Base-by-base conservation (phyloP, 768 basidiomycete genomes). In the Rossbeevera mucosa region DNA sequence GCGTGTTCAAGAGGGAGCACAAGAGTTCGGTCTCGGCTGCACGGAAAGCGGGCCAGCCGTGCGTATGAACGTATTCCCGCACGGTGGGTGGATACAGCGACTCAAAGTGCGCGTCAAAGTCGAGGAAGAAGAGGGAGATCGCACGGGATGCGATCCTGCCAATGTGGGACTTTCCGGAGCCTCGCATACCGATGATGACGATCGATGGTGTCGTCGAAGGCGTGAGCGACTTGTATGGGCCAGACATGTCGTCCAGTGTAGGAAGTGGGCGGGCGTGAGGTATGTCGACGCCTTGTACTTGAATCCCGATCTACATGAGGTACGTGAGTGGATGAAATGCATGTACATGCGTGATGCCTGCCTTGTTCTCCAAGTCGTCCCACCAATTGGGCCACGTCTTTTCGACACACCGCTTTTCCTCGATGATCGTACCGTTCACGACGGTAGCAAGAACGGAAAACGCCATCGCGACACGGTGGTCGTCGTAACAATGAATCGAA, bases 371-470 rank as follows among this genome's bases (percentile, higher is more conserved):
- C 22, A 99, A 76, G 69, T 98, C 96, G 65, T 98, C 96, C 94
- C 95, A 99, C 92, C 94, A 99, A 66, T 94, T 94, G 0, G 96
- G 96, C 95, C 95, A 99, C 0, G 95, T 99, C 80, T 99, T 99
- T 72, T 95, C 95, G 28, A 99, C 96, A 64, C 96, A 97, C 49
- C 94, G 78, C 71, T 95, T 95, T 74, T 98, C 95, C 64, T 97
- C 94, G 25, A 98, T 77, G 57, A 91, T 73, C 2, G 90, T 88
- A n/a, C 79, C 81, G 29, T 77, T 71, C 36, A 92, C 71, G 4
- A 91, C 79, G 4, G 86, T 78, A 18, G 86, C 84, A 36, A 98
- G 74, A 28, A 97, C 93, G 55, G 88, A 85, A 75, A 97, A 98
- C 0, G 94, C 92, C 96, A 99, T 98, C 8, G 94, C 95, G 7